Conservation (phyloP, 2,329 filamentous ascomycete species). For the Colletotrichum viniferum region DNA sequence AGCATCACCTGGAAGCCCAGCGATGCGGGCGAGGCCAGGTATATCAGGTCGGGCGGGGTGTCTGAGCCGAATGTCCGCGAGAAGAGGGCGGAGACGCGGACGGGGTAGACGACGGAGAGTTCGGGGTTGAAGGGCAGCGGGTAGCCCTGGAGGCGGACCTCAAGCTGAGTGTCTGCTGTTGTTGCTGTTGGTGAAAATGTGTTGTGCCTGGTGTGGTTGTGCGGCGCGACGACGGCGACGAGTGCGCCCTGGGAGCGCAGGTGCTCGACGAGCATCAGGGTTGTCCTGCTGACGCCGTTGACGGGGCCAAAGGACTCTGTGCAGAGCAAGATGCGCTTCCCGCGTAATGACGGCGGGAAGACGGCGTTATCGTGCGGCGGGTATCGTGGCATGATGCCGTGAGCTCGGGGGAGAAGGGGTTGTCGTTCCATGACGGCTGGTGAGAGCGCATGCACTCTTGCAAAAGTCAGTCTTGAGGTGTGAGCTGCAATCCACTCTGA, state of each 20-base stretch:
- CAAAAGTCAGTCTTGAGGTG: not conserved
- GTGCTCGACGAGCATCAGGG: conserved; percentile 71
- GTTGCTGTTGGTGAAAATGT: conserved; percentile 51
- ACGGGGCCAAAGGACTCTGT: conserved; percentile 76
- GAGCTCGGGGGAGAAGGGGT: not conserved
- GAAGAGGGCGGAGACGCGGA: conserved; percentile 67
- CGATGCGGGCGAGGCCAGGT: conserved; percentile 71
- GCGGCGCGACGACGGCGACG: conserved; percentile 70
- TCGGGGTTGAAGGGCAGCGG: conserved; percentile 75
- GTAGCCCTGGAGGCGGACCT: conserved; percentile 67
- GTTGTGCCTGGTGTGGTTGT: conserved; percentile 58
- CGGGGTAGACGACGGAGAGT: conserved; percentile 72
- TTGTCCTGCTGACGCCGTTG: conserved; percentile 76
- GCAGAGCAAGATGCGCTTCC: conserved; percentile 68
- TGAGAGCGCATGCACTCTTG: not conserved
- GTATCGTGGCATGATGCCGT: conserved; percentile 8
- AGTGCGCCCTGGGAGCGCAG: conserved; percentile 66
- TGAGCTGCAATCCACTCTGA: not conserved
- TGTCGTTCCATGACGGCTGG: not conserved
- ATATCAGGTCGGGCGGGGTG: conserved; percentile 66
- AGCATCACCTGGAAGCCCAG: conserved; percentile 74
- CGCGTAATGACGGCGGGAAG: conserved; percentile 56
- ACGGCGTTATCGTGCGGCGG: conserved; percentile 41
- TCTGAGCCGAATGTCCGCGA: conserved; percentile 59
- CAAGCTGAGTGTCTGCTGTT: conserved; percentile 33